Evolutionary conservation across 257 asterid species (phyloP).

Genomic region (Schizonepeta tenuifolia): DNA sequence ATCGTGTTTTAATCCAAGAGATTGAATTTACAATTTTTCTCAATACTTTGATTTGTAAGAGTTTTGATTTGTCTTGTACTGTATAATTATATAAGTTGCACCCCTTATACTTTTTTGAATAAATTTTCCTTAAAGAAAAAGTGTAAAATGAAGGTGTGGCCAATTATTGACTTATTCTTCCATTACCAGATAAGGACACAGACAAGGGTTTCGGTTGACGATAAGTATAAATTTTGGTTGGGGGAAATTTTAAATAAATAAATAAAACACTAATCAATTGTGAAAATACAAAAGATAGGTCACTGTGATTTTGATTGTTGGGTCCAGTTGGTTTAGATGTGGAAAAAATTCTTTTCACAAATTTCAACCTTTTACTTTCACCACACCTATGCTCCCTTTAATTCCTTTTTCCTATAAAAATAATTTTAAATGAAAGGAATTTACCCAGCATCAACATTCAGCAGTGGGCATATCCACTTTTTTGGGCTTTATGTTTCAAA

Average conservation of each 20-base stretch:
- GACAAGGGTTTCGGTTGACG: slow-evolving; percentile 5
- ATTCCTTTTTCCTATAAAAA: slow-evolving; percentile 27
- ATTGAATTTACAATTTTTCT: no score
- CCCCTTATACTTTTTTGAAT: no score
- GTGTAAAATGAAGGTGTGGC: background rate
- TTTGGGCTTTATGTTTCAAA: slow-evolving; percentile 36
- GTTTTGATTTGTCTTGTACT: no score
- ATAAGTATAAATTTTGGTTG: background rate
- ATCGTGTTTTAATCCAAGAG: no score
- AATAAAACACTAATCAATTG: background rate
- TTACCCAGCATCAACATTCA: slow-evolving; percentile 26
- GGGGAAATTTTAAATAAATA: background rate
- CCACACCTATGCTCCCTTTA: slow-evolving; percentile 33
- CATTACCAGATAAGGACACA: background rate
- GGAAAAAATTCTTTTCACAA: slow-evolving; percentile 42
- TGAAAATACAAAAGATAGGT: background rate
- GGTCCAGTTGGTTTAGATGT: slow-evolving; percentile 35
- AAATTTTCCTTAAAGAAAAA: no score
- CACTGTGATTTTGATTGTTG: slow-evolving; percentile 41
- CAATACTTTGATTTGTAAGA: no score
- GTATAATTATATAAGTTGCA: no score
- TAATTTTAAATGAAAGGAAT: background rate
- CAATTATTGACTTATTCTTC: background rate
- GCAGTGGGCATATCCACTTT: slow-evolving; percentile 30
- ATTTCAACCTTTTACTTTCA: slow-evolving; percentile 45